Conservation (phyloP, 768 basidiomycete species). For the Sporobolomyces roseus region DNA sequence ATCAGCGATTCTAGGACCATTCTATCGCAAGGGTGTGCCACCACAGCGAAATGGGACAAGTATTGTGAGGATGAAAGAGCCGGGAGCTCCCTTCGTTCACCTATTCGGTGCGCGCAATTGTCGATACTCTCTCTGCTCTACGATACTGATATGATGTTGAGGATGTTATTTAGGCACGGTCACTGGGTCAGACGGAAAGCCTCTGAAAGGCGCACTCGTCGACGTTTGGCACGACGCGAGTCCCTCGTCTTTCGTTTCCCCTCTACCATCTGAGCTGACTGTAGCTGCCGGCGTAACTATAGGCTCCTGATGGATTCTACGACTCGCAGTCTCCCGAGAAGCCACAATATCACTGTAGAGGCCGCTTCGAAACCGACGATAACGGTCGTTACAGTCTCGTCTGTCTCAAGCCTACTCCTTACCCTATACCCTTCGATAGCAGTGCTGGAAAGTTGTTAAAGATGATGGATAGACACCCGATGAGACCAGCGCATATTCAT, state of each 20-base stretch:
- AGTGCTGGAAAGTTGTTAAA: conserved; percentile 42
- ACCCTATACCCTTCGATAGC: conserved; percentile 45
- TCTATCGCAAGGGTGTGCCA: conserved; percentile 41
- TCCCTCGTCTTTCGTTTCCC: background rate
- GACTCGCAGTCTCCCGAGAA: conserved; percentile 44
- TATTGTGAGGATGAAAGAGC: conserved; percentile 40
- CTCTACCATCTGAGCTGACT: background rate
- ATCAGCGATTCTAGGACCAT: conserved; percentile 44
- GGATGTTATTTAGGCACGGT: conserved; percentile 4
- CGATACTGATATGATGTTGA: too few species aligned
- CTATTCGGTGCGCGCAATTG: conserved; percentile 38
- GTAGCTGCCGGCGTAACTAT: too few species aligned
- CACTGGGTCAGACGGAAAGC: conserved; percentile 36
- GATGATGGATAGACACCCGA: conserved; percentile 43
- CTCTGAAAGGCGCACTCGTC: conserved; percentile 41
- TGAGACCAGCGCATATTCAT: conserved; percentile 27
- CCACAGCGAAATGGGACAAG: conserved; percentile 38
- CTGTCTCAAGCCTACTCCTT: conserved; percentile 43
- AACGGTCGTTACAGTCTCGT: conserved; percentile 40
- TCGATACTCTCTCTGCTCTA: too few species aligned
- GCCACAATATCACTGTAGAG: conserved; percentile 45
- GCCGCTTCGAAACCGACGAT: conserved; percentile 44
- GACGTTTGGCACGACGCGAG: conserved; percentile 44
- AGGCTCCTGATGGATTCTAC: conserved; percentile 43
- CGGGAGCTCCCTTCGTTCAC: conserved; percentile 30